These are phyloP conservation scores for Cercospora brassicicola DNA, from an alignment of 2,329 filamentous ascomycete species.

Conservation along the genomic window DNA sequence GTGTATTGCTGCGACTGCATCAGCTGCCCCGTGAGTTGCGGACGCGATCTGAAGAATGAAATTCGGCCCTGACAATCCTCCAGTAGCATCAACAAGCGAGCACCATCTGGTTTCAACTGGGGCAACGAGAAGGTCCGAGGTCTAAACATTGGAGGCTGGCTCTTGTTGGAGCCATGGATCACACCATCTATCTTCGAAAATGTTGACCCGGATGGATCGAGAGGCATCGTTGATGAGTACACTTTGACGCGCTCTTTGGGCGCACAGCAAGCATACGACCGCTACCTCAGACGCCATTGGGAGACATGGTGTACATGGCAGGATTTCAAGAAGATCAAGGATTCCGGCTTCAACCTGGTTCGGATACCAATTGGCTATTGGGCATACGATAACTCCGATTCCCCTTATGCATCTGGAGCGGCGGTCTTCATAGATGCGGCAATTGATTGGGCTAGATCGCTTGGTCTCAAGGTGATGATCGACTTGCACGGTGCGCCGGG, in stretches of 20 bases:
- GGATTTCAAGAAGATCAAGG: slow-evolving; percentile 59
- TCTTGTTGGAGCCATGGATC: slow-evolving; percentile 54
- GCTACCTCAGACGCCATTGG: slow-evolving; percentile 53
- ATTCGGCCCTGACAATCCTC: not conserved
- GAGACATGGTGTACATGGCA: slow-evolving; percentile 51
- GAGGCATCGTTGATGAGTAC: slow-evolving; percentile 51
- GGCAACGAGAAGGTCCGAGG: slow-evolving; percentile 53
- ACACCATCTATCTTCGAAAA: slow-evolving; percentile 57
- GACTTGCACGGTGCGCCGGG: slow-evolving; percentile 58
- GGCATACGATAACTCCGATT: slow-evolving; percentile 55
- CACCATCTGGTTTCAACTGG: slow-evolving; percentile 48
- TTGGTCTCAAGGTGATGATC: slow-evolving; percentile 58
- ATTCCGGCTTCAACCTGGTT: slow-evolving; percentile 60
- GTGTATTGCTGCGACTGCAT: slow-evolving; percentile 29
- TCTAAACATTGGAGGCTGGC: slow-evolving; percentile 55
- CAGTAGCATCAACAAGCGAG: slow-evolving; percentile 24
- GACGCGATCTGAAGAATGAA: not conserved
- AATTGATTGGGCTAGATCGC: slow-evolving; percentile 56
- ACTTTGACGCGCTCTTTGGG: slow-evolving; percentile 55
- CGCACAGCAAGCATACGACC: slow-evolving; percentile 44
- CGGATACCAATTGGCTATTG: slow-evolving; percentile 62
- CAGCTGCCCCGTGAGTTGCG: slow-evolving; percentile 32
- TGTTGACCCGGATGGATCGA: slow-evolving; percentile 20
- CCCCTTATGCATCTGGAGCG: slow-evolving; percentile 55
- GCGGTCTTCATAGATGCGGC: slow-evolving; percentile 57